Base-by-base conservation (phyloP, 805 yeast species). In the Debaryomyces maramus region DNA sequence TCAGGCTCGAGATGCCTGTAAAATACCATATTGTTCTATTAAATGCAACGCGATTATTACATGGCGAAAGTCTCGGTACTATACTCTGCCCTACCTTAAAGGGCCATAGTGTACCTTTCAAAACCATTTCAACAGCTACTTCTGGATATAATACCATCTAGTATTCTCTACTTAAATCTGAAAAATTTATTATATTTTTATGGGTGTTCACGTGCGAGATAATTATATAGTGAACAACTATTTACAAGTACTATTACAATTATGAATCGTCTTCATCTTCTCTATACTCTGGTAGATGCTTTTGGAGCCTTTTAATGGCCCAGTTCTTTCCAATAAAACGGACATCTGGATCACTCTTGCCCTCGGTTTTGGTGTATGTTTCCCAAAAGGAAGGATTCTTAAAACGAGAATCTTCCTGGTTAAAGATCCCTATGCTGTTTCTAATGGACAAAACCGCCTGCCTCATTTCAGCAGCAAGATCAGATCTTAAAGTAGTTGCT, bases 301-400 rank as follows among this genome's bases (percentile, higher is more conserved):
- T 70, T 56, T 86, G 95, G 34, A 81, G 72, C 50, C 88, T 72
- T 56, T 77, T 78, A 27, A 85, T 76, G 1, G 95, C 95, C 93
- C 95, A 86, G 56, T 87, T 87, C 53, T 80, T 66, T 2, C 96
- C 96, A 19, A 85, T 73, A 49, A 87, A 85, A 50, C 79, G 63
- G 16, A 87, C 76, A 39, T 80, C 85, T 0, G 84, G 84, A 44
- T 80, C 88, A 41, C 81, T 74, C 18, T 53, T 63, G 8, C 95
- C 95, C 60, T 82, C 87, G 3, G 82, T 60, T 2, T 41, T 34
- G 6, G 91, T 85, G 57, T 71, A 87, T 15, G 65, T 60, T 48
- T 69, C 77, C 98, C 98, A 90, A 71, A 85, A 90, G 15, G 60
- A 61, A 1, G 88, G 89, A 21, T 73, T 70, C 38, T 72, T 77